These are phyloP conservation scores for Ceratocystis harringtonii DNA, from an alignment of 2,329 filamentous ascomycete species.

Conservation along the genomic window DNA sequence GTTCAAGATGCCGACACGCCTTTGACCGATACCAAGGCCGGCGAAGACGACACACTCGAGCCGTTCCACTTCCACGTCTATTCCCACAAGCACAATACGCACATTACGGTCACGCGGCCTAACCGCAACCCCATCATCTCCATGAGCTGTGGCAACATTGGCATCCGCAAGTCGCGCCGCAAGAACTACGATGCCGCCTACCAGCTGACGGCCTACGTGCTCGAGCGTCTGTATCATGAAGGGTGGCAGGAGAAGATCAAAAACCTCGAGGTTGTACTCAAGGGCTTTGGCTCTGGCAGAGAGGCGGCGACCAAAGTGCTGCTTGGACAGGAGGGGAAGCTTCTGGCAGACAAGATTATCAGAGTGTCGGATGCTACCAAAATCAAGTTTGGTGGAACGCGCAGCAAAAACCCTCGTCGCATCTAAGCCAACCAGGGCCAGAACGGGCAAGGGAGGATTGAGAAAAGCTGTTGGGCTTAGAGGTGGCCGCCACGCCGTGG, in stretches of 20 bases:
- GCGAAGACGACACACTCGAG: constrained; percentile 29
- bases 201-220: constrained; percentile 70
- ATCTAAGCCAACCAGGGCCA: constrained; percentile 30
- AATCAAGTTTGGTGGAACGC: constrained; percentile 89
- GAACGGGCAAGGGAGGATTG: constrained; percentile 8
- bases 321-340: constrained; percentile 67
- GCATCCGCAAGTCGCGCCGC: constrained; percentile 71
- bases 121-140: constrained; percentile 66
- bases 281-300: constrained; percentile 74
- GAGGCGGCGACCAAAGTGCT: constrained; percentile 84
- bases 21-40: constrained; percentile 12
- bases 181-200: constrained; percentile 83
- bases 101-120: constrained; percentile 78
- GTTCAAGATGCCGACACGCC: constrained; percentile 9
- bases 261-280: constrained; percentile 62
- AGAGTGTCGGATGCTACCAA: constrained; percentile 75
- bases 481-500: background rate
- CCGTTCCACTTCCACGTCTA: constrained; percentile 81
- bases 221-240: constrained; percentile 71
- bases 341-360: constrained; percentile 58
- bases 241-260: constrained; percentile 63
- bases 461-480: background rate
- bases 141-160: constrained; percentile 71
- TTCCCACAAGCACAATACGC: constrained; percentile 83
- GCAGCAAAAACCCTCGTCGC: constrained; percentile 71